Evolutionary conservation across 2,329 filamentous ascomycete species (phyloP).

Genomic region (Alternaria sp.): DNA sequence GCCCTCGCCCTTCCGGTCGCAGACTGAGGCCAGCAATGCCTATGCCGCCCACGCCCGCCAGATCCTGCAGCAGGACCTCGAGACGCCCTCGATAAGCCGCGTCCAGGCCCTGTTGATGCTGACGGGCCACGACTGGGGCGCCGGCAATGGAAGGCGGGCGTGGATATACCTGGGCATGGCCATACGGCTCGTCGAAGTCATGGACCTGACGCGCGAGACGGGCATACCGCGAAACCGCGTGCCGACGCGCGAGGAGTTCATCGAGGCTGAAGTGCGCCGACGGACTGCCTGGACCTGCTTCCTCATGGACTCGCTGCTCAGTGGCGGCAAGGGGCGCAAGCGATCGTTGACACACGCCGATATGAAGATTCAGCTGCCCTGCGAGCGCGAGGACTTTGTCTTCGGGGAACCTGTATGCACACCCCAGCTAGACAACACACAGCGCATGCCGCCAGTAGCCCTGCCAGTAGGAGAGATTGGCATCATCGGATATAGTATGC

Average conservation of each 20-base stretch:
- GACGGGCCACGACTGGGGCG: constrained; percentile 56
- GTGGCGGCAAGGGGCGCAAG: constrained; percentile 50
- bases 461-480: constrained; percentile 43
- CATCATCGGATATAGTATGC: constrained; percentile 49
- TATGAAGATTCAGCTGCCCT: constrained; percentile 50
- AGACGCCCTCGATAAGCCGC: constrained; percentile 48
- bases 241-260: constrained; percentile 49
- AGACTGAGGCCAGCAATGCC: constrained; percentile 51
- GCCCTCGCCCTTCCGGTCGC: constrained; percentile 43
- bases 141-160: constrained; percentile 50
- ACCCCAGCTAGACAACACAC: constrained; percentile 39
- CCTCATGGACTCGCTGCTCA: constrained; percentile 51
- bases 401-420: constrained; percentile 49
- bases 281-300: constrained; percentile 52
- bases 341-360: constrained; percentile 42
- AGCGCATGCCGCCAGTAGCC: constrained; percentile 38
- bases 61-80: constrained; percentile 49
- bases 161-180: constrained; percentile 53
- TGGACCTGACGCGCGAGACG: constrained; percentile 48
- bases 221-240: constrained; percentile 37
- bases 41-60: constrained; percentile 50
- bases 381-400: constrained; percentile 48
- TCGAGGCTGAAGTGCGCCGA: constrained; percentile 49
- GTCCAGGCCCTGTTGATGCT: constrained; percentile 52
- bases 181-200: constrained; percentile 49